Base-by-base conservation (phyloP, 1,284 basidiomycete genomes). In the Leccinum pseudoinsigne region DNA sequence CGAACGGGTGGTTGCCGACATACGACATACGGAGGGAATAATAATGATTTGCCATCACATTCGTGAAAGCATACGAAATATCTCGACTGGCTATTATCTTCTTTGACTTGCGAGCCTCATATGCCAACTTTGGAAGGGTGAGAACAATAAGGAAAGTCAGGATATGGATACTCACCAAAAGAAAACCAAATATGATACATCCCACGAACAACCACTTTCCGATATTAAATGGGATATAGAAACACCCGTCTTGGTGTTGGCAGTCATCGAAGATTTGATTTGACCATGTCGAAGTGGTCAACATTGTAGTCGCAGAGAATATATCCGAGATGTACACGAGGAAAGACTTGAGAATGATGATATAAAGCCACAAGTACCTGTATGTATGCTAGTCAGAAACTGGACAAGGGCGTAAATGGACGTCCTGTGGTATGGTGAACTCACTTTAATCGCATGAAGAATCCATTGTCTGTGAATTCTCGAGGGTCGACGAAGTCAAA, bases 131-230 rank as follows among this genome's bases (percentile, higher is more conserved):
- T 66, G 6, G 60, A 45, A 58, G 38, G 14, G 54, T 64, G 64
- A 54, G 64, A 61, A 58, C 28, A 23, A 31, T 11, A 47, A 21
- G 5, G n/a, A 26, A 23, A 21, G 42, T 18, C 45, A 34, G 40
- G 59, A 61, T 16, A 12, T n/a, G 45, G 38, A 18, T 50, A 80
- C 89, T 67, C 72, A 93, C 93, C 73, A 99, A 80, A 12, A 98
- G 81, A 81, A 98, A 98, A 23, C 94, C 96, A 77, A 98, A 95
- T 72, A 97, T 92, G 83, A 99, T 98, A 77, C 97, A 99, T 50
- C 94, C 95, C 28, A 96, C 91, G 79, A 99, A 98, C 65, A 99
- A 82, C 95, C 95, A 98, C 77, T 95, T 94, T 64, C 94, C 95
- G 59, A 93, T 87, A 63, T 82, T 81, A 79, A 98, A 98, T 7